Evolutionary conservation across 2,329 filamentous ascomycete species (phyloP).

Genomic region (Helotiales sp.): DNA sequence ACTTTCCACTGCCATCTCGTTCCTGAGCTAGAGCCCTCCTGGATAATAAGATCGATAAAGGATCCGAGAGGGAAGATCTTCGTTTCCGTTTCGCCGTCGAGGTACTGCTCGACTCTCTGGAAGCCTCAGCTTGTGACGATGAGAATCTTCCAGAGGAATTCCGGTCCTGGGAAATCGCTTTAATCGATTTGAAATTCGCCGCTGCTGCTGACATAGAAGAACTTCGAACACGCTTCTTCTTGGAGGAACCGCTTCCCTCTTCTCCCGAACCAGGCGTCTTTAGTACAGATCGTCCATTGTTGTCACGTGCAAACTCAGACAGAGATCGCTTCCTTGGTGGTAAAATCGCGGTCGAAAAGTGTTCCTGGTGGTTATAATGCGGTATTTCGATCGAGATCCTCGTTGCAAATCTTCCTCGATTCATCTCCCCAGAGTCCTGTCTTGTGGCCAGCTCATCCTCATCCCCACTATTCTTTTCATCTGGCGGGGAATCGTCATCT

Average conservation of each 20-base stretch:
- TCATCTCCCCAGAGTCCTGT: neutral
- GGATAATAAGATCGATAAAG: too few species aligned
- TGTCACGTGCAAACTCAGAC: neutral
- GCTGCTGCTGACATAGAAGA: neutral
- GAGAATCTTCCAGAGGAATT: neutral
- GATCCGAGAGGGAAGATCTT: too few species aligned
- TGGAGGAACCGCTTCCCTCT: neutral
- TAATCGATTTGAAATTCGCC: neutral
- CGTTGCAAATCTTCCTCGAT: neutral
- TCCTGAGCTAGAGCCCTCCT: too few species aligned
- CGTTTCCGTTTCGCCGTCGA: too few species aligned
- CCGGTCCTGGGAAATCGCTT: neutral
- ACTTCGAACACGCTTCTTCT: neutral
- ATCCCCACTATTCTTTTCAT: neutral
- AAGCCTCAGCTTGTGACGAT: too few species aligned
- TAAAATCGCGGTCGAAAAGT: neutral
- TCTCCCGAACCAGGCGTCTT: neutral
- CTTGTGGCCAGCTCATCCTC: neutral
- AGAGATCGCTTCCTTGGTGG: neutral
- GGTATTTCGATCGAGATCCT: neutral
- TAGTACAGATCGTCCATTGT: slow-evolving; percentile 1
- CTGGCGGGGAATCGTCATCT: neutral
- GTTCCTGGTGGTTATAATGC: neutral
- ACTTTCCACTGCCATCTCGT: slow-evolving; percentile 7
- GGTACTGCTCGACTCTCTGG: too few species aligned